Evolutionary conservation across 2,329 filamentous ascomycete genomes (phyloP).

Genomic region (Claviceps capensis): DNA sequence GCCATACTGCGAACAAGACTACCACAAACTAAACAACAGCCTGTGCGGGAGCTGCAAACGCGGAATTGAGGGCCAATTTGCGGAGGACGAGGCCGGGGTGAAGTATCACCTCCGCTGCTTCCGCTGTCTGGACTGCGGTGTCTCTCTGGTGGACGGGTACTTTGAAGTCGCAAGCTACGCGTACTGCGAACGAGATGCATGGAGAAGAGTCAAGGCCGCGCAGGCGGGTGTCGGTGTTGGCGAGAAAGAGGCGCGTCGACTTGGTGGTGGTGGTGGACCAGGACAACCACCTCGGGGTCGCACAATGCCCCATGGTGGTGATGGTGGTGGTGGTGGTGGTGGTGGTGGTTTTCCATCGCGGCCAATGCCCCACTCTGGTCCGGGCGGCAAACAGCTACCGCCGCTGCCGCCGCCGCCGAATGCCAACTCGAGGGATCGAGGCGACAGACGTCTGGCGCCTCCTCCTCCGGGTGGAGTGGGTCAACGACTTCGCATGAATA

Average conservation of each 20-base stretch:
- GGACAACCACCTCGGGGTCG: conserved; percentile 9
- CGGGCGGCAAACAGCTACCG: conserved; percentile 2
- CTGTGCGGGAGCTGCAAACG: conserved; percentile 65
- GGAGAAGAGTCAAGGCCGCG: conserved; percentile 32
- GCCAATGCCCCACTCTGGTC: conserved; percentile 8
- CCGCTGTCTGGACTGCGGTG: conserved; percentile 64
- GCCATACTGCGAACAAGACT: conserved; percentile 85
- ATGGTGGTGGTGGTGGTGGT: background rate
- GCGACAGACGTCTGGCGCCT: conserved; percentile 7
- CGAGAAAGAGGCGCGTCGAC: conserved; percentile 7
- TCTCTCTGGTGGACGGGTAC: conserved; percentile 69
- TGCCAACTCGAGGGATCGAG: conserved; percentile 7
- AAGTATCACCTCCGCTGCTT: conserved; percentile 88
- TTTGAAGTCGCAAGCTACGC: conserved; percentile 72
- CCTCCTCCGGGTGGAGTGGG: conserved; percentile 4
- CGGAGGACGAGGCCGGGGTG: conserved; percentile 62
- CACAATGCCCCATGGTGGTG: conserved; percentile 9
- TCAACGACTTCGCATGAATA: conserved; percentile 38
- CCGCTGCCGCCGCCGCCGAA: background rate
- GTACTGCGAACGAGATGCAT: conserved; percentile 81
- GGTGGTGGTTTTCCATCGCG: conserved; percentile 10
- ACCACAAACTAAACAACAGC: conserved; percentile 81
- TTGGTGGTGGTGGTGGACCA: background rate
- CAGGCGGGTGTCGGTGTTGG: conserved; percentile 3
- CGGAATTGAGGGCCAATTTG: conserved; percentile 87